Base-by-base conservation (phyloP, 495 filamentous ascomycete species). In the Xylaria acuta region DNA sequence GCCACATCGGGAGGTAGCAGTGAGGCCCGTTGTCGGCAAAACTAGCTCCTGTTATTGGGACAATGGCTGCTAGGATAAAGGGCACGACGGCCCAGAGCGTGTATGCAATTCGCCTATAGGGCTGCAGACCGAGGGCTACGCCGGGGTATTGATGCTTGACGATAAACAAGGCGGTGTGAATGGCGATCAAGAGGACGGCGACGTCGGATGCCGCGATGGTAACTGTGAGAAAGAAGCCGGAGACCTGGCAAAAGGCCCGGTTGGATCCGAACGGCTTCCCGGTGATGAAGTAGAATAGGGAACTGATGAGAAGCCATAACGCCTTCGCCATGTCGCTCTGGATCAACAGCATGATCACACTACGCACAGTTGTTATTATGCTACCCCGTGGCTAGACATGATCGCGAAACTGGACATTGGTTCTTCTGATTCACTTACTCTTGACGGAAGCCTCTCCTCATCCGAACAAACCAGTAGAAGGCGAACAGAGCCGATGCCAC, bases 381-480 rank as follows among this genome's bases (percentile, higher is more conserved):
- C 4, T 60, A 18, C 5, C 8, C 34, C 20, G 16, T 18, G 32
- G 32, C 32, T n/a, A 18, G 32, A 22, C 16, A n/a, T 22, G 36
- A 20, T 22, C 49, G 32, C 14, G 64, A 45, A 25, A 27, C 40
- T 8, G 40, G 32, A 22, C 20, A 36, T 25, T 67, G 14, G 4
- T 38, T 36, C 2, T 53, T 41, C 16, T 60, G 43, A 45, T 72
- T 69, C n/a, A 79, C 86, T 82, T 87, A 91, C 91, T 91, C 89
- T 77, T 93, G 92, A 64, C 92, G 87, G 79, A 93, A 94, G 58
- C 83, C 88, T 76, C 90, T 86, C 74, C 88, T 86, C 92, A 94
- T 94, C 75, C 87, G 87, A 53, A 87, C 80, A 80, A 94, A 93
- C 90, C 91, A 93, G 79, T 91, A 94, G 64, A 91, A 82, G 25